Evolutionary conservation across 177 flowering plant species (phyloP), one percentile per base, ranked within the genome.

Genomic region (Telopea speciosissima): DNA sequence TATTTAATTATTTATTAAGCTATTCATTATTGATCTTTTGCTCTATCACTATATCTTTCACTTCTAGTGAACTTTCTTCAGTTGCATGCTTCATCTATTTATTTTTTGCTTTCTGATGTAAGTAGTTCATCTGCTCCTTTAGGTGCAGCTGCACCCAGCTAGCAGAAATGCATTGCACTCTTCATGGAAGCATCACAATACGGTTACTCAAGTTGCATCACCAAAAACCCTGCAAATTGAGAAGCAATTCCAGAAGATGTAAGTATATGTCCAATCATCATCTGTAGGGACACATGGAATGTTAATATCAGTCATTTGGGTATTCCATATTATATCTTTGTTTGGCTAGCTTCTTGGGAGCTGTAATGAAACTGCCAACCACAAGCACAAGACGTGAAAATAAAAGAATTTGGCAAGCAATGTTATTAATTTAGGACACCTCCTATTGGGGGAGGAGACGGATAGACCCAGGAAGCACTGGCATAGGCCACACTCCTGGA

Each of bases 221-320:
- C 59, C 87, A 75, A 83, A 73, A 69, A 45, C 79, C 12, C 17
- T 71, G 59, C 85, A 75, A 63, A 68, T 85, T 72, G 93, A 86
- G 66, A 84, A 79, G 74, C 86, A 86, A 67, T 83, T 86, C 68
- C 88, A 84, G 72, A 90, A 87, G 72, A 72, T 90, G 98, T 93
- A 80, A 83, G 98, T 81, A 72, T 63, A 22, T 42, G 8, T 61
- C 42, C 21, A 24, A 59, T 62, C 59, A 25, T 72, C 31, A 66
- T 72, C 54, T 36, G 1, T 26, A 7, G 23, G n/a, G 10, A 58
- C n/a, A 58, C 23, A n/a, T 16, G 54, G 54, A 12, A 49, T 12
- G 16, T 12, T 49, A 49, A 13, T 11, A 3, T 16, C 54, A 49
- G 19, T 58, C 23, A 16, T 58, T 58, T 58, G n/a, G 61, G n/a